Evolutionary conservation across 1,284 basidiomycete genomes (phyloP), one percentile per base, ranked within the genome.

Genomic region (Apiotrichum sp.): DNA sequence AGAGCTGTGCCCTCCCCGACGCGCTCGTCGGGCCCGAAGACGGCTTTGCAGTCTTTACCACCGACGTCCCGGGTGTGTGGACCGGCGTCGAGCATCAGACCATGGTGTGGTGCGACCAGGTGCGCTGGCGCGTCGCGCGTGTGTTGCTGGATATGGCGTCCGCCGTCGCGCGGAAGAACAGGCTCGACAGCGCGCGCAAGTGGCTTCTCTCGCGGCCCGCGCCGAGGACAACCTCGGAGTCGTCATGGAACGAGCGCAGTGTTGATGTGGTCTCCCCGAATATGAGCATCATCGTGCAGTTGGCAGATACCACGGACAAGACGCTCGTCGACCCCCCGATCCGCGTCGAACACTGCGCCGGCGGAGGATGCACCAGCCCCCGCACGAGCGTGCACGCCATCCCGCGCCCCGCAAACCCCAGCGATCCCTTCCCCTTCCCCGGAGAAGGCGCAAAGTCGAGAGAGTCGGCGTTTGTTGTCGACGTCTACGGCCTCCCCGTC

Each of bases 91-190:
- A 95, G 40, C 96, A 99, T 73, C 84, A 87, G 50, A 93, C 91
- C 54, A 95, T 98, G 83, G 89, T 98, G 10, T 99, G 96, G 96
- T 98, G 96, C 72, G 90, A 98, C 73, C 96, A 99, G 75, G 85
- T 98, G 14, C 85, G 96, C 34, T 89, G 87, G 84, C 83, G 85
- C 38, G 79, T 98, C 13, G 95, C 93, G 2, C 80, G 87, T 45
- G 83, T 84, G 6, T 82, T 86, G 9, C 77, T 97, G 5, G 86
- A 89, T 60, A 79, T 91, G 47, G 83, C 82, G 2, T 71, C 63
- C 29, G 14, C 22, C 0, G 3, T 14, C 0, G 29, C 43, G 1
- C 49, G 58, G 8, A n/a, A 29, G 0, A 47, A 38, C 3, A 62
- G 63, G 56, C 53, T 67, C 5, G 29, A 29, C 0, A 41, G 52